Evolutionary conservation across 2,329 filamentous ascomycete genomes (phyloP).

Genomic region (Aspergillus fumigatiaffinis): DNA sequence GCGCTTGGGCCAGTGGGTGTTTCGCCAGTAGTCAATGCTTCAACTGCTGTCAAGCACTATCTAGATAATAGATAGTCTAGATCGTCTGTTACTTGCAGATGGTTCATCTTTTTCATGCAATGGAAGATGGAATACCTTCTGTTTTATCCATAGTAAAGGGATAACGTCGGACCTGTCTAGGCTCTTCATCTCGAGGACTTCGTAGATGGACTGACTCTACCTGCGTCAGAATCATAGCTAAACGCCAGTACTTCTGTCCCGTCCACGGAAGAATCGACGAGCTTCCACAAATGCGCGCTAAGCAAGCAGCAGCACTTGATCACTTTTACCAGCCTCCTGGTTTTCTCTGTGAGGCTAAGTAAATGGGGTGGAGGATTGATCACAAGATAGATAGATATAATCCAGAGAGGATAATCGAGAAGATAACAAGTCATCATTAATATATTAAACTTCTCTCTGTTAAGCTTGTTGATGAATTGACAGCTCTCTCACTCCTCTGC

Average conservation of each 20-base stretch:
- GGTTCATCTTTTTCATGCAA: background rate
- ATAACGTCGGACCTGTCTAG: background rate
- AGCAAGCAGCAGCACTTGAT: slow-evolving; percentile 8
- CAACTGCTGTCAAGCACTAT: background rate
- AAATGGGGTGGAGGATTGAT: slow-evolving; percentile 5
- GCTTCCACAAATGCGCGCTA: slow-evolving; percentile 28
- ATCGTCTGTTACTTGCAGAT: background rate
- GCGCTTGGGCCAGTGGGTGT: background rate
- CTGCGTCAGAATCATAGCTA: background rate
- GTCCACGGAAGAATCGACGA: slow-evolving; percentile 14
- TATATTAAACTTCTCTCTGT: background rate
- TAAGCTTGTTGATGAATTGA: background rate
- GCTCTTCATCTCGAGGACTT: background rate
- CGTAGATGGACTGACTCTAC: background rate
- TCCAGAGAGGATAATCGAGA: slow-evolving; percentile 5
- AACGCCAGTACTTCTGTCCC: background rate
- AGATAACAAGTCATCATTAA: background rate
- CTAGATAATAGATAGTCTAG: background rate
- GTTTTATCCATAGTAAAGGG: background rate
- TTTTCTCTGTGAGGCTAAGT: slow-evolving; percentile 18
- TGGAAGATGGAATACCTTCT: background rate
- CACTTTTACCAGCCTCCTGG: slow-evolving; percentile 29
- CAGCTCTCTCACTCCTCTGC: background rate
- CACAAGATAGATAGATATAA: slow-evolving; percentile 8
- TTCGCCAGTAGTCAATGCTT: background rate